These are phyloP conservation scores for Salvia sclarea DNA, from an alignment of 305 asterid genomes.

Conservation along the genomic window DNA sequence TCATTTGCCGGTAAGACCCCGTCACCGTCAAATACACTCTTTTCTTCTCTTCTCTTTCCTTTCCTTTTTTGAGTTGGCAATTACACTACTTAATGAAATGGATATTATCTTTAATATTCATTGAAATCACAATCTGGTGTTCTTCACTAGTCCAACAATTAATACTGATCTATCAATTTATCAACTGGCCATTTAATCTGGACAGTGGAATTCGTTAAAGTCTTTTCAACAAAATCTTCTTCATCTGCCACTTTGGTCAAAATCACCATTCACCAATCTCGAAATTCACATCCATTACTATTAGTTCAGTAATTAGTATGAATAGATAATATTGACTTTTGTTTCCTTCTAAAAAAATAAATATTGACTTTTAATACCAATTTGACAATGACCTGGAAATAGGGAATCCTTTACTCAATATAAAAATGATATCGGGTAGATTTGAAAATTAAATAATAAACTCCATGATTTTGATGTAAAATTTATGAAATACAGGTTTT, in stretches of 20 bases:
- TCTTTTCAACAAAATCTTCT: not conserved
- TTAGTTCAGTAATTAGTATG: not conserved
- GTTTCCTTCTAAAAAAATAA: not conserved
- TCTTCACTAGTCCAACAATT: not conserved
- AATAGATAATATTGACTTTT: not conserved
- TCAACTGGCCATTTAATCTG: constrained; percentile 7
- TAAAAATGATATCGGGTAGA: not conserved
- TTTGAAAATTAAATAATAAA: not conserved
- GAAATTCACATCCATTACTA: not conserved
- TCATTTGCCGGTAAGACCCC: constrained; percentile 68
- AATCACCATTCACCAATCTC: not conserved
- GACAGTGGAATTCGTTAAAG: not conserved
- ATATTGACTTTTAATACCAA: constrained; percentile 11
- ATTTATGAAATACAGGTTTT: constrained; percentile 5
- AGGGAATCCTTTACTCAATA: not conserved
- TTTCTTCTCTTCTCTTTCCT: not conserved
- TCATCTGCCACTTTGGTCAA: not conserved
- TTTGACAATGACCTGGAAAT: constrained; percentile 26
- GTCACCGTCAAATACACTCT: constrained; percentile 33
- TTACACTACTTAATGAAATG: not conserved
- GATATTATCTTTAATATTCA: not conserved
- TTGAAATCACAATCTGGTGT: not conserved
- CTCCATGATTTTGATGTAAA: constrained; percentile 9
- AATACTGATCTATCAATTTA: not conserved
- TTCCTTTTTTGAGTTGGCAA: not conserved